Evolutionary conservation across 768 basidiomycete species (phyloP).

Genomic region (Lentinula boryana): DNA sequence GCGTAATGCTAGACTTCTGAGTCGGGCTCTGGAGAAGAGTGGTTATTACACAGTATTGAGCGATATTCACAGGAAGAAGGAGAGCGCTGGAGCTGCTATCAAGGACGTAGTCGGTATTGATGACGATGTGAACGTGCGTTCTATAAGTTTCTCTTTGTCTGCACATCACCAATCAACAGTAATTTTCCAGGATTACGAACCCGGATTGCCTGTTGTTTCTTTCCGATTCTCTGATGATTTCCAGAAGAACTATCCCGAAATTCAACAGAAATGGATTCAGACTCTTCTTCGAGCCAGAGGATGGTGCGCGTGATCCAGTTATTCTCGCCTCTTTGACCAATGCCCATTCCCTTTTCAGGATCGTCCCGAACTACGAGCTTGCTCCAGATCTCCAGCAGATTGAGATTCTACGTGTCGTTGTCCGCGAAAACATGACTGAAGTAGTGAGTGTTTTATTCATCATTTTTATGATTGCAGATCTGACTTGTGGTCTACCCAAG

Average conservation of each 20-base stretch:
- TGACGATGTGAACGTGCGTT: conserved; percentile 36
- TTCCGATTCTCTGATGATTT: conserved; percentile 60
- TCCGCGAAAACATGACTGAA: conserved; percentile 54
- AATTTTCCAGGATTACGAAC: conserved; percentile 37
- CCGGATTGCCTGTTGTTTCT: conserved; percentile 60
- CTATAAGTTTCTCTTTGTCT: not conserved
- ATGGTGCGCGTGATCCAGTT: conserved; percentile 35
- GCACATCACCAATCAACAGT: conserved; percentile 12
- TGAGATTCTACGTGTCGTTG: conserved; percentile 62
- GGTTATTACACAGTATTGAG: conserved; percentile 49
- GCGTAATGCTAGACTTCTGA: conserved; percentile 58
- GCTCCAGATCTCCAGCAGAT: conserved; percentile 47
- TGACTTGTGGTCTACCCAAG: conserved; percentile 45
- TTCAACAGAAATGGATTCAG: conserved; percentile 59
- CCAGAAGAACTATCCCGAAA: conserved; percentile 44
- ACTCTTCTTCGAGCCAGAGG: conserved; percentile 43
- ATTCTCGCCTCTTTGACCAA: conserved; percentile 12
- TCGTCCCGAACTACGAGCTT: conserved; percentile 45
- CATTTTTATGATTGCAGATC: conserved; percentile 41
- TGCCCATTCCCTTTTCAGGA: conserved; percentile 23
- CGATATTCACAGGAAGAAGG: conserved; percentile 46
- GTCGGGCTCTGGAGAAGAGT: conserved; percentile 52
- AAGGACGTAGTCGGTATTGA: conserved; percentile 32
- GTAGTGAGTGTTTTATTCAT: conserved; percentile 21
- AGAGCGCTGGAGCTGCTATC: conserved; percentile 17